phyloP scores from a whole-genome alignment of 2,329 filamentous ascomycete species.

The Fusarium subtropicale region DNA sequence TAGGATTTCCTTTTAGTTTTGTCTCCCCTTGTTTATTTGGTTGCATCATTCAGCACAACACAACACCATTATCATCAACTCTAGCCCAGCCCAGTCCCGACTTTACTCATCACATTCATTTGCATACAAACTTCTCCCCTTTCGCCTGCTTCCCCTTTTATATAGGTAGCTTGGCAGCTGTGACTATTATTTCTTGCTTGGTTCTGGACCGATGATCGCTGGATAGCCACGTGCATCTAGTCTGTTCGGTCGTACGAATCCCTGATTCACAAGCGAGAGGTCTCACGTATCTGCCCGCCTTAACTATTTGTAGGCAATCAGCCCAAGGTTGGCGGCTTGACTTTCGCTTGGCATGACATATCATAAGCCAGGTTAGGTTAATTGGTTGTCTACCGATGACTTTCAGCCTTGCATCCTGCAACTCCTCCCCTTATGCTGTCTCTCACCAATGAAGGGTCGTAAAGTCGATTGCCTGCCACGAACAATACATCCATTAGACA shows the following conservation, averaged over 20 bases:
- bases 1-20: constrained; percentile 24
- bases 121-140: constrained; percentile 1
- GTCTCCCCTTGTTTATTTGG: constrained; percentile 23
- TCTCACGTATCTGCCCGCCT: constrained; percentile 26
- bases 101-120: constrained; percentile 1
- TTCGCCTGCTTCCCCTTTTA: neutral
- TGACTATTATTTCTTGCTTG: constrained; percentile 8
- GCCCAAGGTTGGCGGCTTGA: neutral
- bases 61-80: constrained; percentile 7
- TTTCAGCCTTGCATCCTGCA: constrained; percentile 38
- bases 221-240: constrained; percentile 37
- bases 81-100: neutral
- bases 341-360: constrained; percentile 17
- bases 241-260: constrained; percentile 34
- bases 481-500: constrained; percentile 5
- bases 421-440: constrained; percentile 4
- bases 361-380: constrained; percentile 10
- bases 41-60: constrained; percentile 5
- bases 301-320: neutral
- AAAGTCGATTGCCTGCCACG: constrained; percentile 5
- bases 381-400: constrained; percentile 17
- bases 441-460: constrained; percentile 31
- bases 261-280: constrained; percentile 35
- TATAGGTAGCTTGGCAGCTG: neutral
- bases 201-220: constrained; percentile 25